Evolutionary conservation across 139 green algal genomes (phyloP).

Genomic region (Pseudopediastrum boryanum): DNA sequence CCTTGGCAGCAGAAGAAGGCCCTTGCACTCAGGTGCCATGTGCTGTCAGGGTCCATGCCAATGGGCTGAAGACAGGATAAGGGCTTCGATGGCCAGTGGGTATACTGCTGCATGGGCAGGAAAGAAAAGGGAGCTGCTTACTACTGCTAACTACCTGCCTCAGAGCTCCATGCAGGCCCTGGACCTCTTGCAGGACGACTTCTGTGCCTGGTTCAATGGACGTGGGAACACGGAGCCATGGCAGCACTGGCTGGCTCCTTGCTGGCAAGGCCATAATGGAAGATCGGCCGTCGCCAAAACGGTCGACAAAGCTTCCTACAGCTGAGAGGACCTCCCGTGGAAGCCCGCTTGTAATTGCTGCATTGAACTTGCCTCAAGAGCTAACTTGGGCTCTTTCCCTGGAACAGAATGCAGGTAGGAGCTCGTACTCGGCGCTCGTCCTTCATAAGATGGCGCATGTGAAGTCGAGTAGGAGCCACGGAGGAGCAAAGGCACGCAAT

Average conservation of each 20-base stretch:
- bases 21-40: background rate
- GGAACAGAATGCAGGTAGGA: too few species aligned
- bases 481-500: too few species aligned
- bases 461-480: too few species aligned
- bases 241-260: constrained; percentile 57
- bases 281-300: too few species aligned
- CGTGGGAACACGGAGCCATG: constrained; percentile 88
- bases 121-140: background rate
- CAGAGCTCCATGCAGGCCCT: constrained; percentile 60
- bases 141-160: constrained; percentile 2
- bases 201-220: constrained; percentile 54
- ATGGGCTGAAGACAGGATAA: background rate
- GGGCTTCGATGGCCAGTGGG: background rate
- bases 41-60: background rate
- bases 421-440: too few species aligned
- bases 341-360: too few species aligned
- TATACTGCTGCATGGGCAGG: background rate
- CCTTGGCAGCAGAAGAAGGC: background rate
- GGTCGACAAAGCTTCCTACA: too few species aligned
- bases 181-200: constrained; percentile 53
- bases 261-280: too few species aligned
- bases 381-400: too few species aligned
- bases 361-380: too few species aligned
- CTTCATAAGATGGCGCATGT: too few species aligned
- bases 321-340: too few species aligned